Percentiles rank a stretch among this genome's conserved stretches.
These are phyloP conservation scores for Firmiana major DNA, from an alignment of 345 rosid genomes.

Conservation along the genomic window DNA sequence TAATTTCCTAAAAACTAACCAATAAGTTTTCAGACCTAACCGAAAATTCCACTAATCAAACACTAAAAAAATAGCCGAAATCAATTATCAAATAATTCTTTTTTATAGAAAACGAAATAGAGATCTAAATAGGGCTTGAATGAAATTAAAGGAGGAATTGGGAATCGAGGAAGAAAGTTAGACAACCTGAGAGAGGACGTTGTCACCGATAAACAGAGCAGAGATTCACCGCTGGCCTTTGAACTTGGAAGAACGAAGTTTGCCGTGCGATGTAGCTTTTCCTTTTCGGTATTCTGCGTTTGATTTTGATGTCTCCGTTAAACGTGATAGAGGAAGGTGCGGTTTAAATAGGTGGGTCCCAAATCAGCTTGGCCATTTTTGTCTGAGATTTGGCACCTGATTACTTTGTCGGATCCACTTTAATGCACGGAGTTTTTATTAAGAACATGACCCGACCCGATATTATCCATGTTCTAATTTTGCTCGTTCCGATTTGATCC, in stretches of 20 bases:
- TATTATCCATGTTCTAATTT: no score
- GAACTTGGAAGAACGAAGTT: background rate
- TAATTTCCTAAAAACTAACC: background rate
- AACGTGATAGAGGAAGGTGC: background rate
- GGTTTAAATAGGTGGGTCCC: background rate
- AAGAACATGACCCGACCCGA: no score
- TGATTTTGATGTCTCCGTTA: background rate
- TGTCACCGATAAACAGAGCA: background rate
- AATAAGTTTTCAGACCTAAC: background rate
- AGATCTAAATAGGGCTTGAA: background rate
- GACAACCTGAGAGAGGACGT: background rate
- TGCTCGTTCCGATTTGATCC: no score
- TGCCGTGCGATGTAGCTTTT: background rate
- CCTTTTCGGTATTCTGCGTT: background rate
- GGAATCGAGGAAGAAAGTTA: background rate
- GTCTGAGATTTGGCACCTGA: background rate
- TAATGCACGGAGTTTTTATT: no score
- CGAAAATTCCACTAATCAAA: background rate
- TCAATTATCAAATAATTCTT: background rate
- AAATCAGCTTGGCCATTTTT: background rate
- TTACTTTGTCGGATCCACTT: no score
- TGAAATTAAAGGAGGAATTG: background rate
- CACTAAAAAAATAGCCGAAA: background rate
- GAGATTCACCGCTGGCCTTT: background rate
- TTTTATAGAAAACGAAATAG: background rate